Evolutionary conservation across 257 asterid species (phyloP).

Genomic region (Schizonepeta tenuifolia): DNA sequence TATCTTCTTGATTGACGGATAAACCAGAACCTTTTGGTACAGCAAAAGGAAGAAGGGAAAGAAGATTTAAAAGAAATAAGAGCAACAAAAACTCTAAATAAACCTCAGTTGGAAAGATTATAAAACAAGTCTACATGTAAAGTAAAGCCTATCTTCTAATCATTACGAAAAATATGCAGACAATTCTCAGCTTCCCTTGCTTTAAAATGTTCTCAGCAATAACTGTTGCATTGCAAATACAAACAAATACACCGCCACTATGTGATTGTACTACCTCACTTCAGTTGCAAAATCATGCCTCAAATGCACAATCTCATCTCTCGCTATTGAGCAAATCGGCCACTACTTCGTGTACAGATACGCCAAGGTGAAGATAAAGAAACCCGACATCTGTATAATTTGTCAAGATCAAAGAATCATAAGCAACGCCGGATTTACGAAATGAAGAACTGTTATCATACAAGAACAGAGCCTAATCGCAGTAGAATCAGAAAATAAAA

Average conservation of each 20-base stretch:
- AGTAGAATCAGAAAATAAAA: not conserved
- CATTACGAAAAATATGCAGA: conserved; percentile 18
- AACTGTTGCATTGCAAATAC: not conserved
- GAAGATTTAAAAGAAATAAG: not conserved
- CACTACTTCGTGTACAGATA: conserved; percentile 71
- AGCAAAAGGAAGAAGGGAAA: not conserved
- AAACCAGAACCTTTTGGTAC: not conserved
- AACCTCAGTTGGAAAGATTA: conserved; percentile 22
- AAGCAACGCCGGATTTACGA: not conserved
- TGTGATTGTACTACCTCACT: conserved; percentile 22
- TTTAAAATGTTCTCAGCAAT: conserved; percentile 1
- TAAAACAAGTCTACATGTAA: conserved; percentile 25
- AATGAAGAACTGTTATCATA: not conserved
- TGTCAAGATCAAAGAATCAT: conserved; percentile 15
- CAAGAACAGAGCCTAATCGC: not conserved
- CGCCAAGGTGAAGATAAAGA: conserved; percentile 63
- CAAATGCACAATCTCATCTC: not conserved
- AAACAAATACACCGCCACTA: conserved; percentile 15
- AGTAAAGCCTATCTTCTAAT: conserved; percentile 21
- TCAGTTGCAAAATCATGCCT: conserved; percentile 25
- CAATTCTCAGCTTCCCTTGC: conserved; percentile 24
- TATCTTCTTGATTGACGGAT: not conserved
- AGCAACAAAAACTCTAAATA: not conserved
- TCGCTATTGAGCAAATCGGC: conserved; percentile 17
- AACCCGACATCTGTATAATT: conserved; percentile 69